Evolutionary conservation across 2,329 filamentous ascomycete genomes (phyloP), one percentile per base, ranked within the genome.

Genomic region (Fusarium odoratissimum): DNA sequence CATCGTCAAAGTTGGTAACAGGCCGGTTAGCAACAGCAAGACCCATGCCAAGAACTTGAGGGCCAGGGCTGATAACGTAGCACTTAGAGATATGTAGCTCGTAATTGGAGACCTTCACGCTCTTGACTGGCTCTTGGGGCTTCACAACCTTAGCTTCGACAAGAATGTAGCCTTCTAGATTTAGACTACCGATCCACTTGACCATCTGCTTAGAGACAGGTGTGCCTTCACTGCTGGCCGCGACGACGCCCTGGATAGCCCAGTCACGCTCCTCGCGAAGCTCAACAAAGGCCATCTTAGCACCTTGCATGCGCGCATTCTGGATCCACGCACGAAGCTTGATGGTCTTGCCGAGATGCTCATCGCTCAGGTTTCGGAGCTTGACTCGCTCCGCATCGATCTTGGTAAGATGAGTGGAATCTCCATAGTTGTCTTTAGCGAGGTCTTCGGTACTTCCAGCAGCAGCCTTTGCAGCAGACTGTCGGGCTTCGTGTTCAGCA

Each of bases 251-350:
- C 85, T 98, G 95, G 42, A 98, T 91, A 31, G 91, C 92, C 86
- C 92, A 91, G 78, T 91, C 88, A 67, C 88, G 86, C 81, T 93
- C 91, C 82, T 94, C 89, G 72, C 94, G 89, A 76, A 98, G 87
- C 84, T 96, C 94, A 77, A 98, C 84, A 84, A 98, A 98, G 45
- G 91, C 92, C 85, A 98, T 92, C 86, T 97, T 98, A 75, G 95
- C 94, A 67, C 93, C 92, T 85, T 98, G 95, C 76, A 92, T 91
- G 74, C 95, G 90, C 37, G 93, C 90, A 85, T 97, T 98, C 82
- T 97, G 93, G 42, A 98, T 88, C 86, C 93, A 94, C 35, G 90
- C 94, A 41, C 94, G 89, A 77, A 98, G 87, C 48, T 90, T 91
- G 75, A 98, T 88, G 35, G 90, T 89, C 84, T 93, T 91, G 77